Base-by-base conservation (phyloP, 1,284 basidiomycete species). In the Pisolithus thermaeus region DNA sequence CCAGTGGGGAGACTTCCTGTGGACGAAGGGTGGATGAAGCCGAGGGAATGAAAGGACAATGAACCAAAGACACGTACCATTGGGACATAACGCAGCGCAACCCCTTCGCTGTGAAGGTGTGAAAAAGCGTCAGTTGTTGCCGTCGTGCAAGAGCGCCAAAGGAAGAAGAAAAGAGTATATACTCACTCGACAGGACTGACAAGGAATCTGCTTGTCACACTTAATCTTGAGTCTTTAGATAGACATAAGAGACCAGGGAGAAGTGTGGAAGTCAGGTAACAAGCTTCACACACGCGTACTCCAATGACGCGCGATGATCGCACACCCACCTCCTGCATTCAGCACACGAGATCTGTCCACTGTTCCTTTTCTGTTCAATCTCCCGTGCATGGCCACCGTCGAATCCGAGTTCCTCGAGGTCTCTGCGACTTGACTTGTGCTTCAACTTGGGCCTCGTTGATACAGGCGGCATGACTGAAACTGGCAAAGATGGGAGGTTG, bases 181-280 rank as follows among this genome's bases (percentile, higher is more conserved):
- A 60, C 69, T 36, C 62, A 80, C 81, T 71, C 81, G 80, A 63
- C 82, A 85, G 7, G 81, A 83, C 59, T 81, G 80, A 61, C 83
- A 84, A 7, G 84, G 83, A 53, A 87, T 83, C 56, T 83, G 76
- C 73, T 86, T 87, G 75, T 87, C 84, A 69, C 85, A 88, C 62
- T 81, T 84, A 59, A 84, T 80, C 68, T 84, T 87, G 66, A 83
- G 76, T 68, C 85, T 86, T 56, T 16, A 35, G 18, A 46, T 35
- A 36, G 40, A 46, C 49, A 58, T 57, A 57, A 58, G 56, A 51
- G 60, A 51, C 59, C 56, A 32, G 51, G 42, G 27, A 47, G 46
- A 42, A 54, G 22, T 3, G 44, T 53, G 38, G 46, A 51, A 44
- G 46, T 38, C 32, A 49, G 60, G 67, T 3, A 37, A 37, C 25